A percentile compares a stretch with the other conserved stretches of the same genome.
Evolutionary conservation across 768 basidiomycete species (phyloP).

Genomic region (Serendipita indica): DNA sequence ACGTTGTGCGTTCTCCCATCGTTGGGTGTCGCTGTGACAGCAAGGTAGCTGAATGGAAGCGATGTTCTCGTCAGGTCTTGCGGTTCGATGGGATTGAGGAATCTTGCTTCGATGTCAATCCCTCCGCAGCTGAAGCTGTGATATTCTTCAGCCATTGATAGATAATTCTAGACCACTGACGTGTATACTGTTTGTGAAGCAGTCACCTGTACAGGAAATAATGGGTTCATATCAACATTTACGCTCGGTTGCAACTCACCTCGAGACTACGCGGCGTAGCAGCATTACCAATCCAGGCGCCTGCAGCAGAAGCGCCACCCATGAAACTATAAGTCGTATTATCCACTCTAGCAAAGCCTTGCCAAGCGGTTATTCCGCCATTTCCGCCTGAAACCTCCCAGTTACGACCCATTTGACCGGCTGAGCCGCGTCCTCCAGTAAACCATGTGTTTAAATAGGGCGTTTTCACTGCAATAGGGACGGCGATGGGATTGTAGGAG

Average conservation of each 20-base stretch:
- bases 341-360: not conserved
- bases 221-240: too few species aligned
- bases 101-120: not conserved
- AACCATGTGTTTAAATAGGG: not conserved
- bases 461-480: not conserved
- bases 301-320: not conserved
- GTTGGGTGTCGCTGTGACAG: constrained; percentile 3
- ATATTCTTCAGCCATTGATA: not conserved
- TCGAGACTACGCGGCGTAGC: not conserved
- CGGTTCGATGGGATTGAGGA: constrained; percentile 5
- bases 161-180: not conserved
- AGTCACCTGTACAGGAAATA: too few species aligned
- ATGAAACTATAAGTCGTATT: not conserved
- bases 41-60: constrained; percentile 9
- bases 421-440: not conserved
- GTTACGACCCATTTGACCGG: not conserved
- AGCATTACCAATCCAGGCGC: not conserved
- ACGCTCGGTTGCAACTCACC: not conserved
- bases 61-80: constrained; percentile 9
- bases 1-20: constrained; percentile 8
- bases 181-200: too few species aligned
- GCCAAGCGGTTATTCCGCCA: not conserved
- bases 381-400: not conserved
- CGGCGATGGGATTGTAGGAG: not conserved
- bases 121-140: not conserved